Evolutionary conservation across 352 stramenopile genomes (phyloP).

Genomic region (Hyaloperonospora arabidopsidis): DNA sequence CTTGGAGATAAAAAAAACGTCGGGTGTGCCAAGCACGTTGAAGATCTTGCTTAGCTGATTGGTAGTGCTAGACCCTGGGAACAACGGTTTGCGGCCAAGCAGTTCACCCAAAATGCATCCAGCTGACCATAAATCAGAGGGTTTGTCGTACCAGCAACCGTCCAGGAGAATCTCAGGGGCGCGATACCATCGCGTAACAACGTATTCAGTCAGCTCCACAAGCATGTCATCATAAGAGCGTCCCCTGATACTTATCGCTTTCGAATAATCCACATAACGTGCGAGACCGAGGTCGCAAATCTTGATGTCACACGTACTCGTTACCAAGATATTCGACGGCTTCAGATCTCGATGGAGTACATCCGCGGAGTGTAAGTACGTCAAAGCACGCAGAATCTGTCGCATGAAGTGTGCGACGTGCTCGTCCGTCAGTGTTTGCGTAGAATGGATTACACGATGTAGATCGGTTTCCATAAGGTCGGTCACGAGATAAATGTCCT

Average conservation of each 20-base stretch:
- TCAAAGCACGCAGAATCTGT: slow-evolving; percentile 70
- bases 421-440: slow-evolving; percentile 86
- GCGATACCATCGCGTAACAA: slow-evolving; percentile 89
- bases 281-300: slow-evolving; percentile 95
- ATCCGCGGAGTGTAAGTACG: slow-evolving; percentile 75
- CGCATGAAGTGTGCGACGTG: slow-evolving; percentile 85
- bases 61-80: slow-evolving; percentile 92
- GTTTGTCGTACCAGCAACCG: slow-evolving; percentile 64
- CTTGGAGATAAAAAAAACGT: slow-evolving; percentile 46
- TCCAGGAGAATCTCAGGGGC: slow-evolving; percentile 90
- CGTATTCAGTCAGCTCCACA: slow-evolving; percentile 84
- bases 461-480: slow-evolving; percentile 77
- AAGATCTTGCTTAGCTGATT: slow-evolving; percentile 97
- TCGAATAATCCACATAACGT: slow-evolving; percentile 59
- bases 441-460: slow-evolving; percentile 74
- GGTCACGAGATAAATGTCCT: slow-evolving; percentile 83
- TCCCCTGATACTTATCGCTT: slow-evolving; percentile 37
- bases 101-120: slow-evolving; percentile 96
- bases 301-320: slow-evolving; percentile 91
- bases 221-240: slow-evolving; percentile 43
- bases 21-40: slow-evolving; percentile 87
- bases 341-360: slow-evolving; percentile 75
- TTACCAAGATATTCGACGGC: slow-evolving; percentile 73
- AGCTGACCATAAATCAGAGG: slow-evolving; percentile 76
- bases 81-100: slow-evolving; percentile 90